A percentile compares a stretch with the other conserved stretches of the same genome.
Conservation (phyloP, 2,329 filamentous ascomycete genomes). For the Fusarium austroafricanum region DNA sequence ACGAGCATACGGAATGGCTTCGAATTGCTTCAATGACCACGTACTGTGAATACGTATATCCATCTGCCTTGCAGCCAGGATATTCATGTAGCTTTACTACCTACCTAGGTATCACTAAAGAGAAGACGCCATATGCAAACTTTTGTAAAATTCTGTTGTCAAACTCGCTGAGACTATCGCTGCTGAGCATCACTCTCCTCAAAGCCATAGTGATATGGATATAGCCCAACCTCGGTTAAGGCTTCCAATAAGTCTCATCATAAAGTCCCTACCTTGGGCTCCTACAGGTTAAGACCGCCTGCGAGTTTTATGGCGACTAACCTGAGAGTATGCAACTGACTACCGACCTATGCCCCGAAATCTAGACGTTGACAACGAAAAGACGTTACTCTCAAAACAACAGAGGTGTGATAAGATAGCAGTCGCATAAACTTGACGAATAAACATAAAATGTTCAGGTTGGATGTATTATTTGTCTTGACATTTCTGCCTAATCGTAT, state of each 20-base stretch:
- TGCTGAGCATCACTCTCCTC: not conserved
- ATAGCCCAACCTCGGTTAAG: too few relatives aligned
- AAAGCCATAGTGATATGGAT: too few relatives aligned
- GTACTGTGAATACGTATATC: conserved; percentile 32
- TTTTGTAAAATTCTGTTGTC: not conserved
- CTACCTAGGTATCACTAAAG: not conserved
- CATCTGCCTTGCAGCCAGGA: conserved; percentile 8
- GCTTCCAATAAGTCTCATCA: too few relatives aligned
- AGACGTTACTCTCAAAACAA: not conserved
- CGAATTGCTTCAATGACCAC: conserved; percentile 25
- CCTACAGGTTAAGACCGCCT: too few relatives aligned
- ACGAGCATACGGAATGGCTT: conserved; percentile 10
- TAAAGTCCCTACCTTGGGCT: too few relatives aligned
- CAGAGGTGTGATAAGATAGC: not conserved
- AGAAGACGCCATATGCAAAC: not conserved
- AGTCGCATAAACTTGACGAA: not conserved
- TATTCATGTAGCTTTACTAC: not conserved
- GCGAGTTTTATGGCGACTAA: too few relatives aligned
- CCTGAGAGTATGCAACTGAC: too few relatives aligned
- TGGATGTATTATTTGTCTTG: not conserved
- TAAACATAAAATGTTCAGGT: not conserved
- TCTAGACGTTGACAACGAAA: too few relatives aligned
- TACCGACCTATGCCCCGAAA: too few relatives aligned
- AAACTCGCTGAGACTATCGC: not conserved
- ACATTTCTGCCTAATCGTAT: conserved; percentile 7